These are phyloP conservation scores for Liquidambar formosana DNA, from an alignment of 164 flowering plant genomes.

Conservation along the genomic window DNA sequence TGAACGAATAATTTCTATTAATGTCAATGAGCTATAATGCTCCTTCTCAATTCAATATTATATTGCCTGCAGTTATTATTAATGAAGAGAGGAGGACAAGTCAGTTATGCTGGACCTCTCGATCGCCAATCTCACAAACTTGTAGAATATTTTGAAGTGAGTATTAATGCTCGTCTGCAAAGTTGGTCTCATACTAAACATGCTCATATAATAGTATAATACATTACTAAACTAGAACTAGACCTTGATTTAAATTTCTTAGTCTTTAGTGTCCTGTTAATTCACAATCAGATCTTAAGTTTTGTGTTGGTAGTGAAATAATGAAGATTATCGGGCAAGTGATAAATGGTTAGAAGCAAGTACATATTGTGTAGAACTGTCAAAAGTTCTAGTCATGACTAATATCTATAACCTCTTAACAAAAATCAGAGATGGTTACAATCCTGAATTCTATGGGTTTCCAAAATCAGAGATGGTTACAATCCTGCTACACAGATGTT, in stretches of 20 bases:
- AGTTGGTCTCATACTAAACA: neutral
- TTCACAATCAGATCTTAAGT: no score
- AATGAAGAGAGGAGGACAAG: conserved; percentile 13
- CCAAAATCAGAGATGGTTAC: conserved; percentile 29
- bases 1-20: neutral
- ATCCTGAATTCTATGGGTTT: conserved; percentile 35
- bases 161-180: neutral
- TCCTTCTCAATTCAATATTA: neutral
- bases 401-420: neutral
- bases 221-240: no score
- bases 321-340: no score
- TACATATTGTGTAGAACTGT: no score
- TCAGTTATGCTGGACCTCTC: conserved; percentile 11
- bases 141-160: conserved; percentile 11
- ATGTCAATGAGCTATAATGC: no score
- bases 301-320: no score
- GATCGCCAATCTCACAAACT: conserved; percentile 8
- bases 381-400: no score
- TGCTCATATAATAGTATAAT: no score
- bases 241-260: no score
- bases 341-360: no score
- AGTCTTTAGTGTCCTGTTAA: no score
- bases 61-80: conserved; percentile 2
- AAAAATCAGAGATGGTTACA: no score
- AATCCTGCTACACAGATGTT: conserved; percentile 50